Conservation (phyloP, 306 rosid species). For the Adenanthera pavonina region DNA sequence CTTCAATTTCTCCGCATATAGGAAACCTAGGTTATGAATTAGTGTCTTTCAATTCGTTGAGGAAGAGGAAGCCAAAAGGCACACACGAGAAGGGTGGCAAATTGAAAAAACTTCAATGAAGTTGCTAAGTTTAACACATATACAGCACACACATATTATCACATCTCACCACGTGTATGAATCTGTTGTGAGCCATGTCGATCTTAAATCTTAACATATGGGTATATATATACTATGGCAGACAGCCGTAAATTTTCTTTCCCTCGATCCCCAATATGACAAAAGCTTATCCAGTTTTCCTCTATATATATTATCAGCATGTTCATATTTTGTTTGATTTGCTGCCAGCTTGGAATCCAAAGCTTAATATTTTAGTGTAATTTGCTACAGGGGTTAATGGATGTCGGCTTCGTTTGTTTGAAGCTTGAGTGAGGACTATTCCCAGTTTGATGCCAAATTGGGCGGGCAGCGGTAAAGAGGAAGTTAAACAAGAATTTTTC, state of each 20-base stretch:
- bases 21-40: background rate
- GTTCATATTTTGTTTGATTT: slow-evolving; percentile 10
- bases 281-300: slow-evolving; percentile 9
- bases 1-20: background rate
- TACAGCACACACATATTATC: too few relatives aligned
- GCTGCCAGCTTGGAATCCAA: slow-evolving; percentile 25
- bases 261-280: slow-evolving; percentile 18
- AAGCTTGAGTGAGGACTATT: background rate
- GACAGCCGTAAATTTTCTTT: background rate
- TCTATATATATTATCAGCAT: background rate
- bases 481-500: background rate
- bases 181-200: background rate
- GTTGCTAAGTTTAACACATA: slow-evolving; percentile 11
- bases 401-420: background rate
- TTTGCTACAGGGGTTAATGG: slow-evolving; percentile 28
- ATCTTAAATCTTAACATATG: background rate
- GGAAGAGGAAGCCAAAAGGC: background rate
- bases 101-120: background rate
- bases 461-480: slow-evolving; percentile 1
- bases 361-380: background rate
- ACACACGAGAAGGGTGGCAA: background rate
- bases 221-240: background rate
- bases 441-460: background rate
- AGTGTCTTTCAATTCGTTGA: background rate
- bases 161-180: slow-evolving; percentile 9